Conservation (phyloP, 495 filamentous ascomycete genomes). For the Penicillium soppii region DNA sequence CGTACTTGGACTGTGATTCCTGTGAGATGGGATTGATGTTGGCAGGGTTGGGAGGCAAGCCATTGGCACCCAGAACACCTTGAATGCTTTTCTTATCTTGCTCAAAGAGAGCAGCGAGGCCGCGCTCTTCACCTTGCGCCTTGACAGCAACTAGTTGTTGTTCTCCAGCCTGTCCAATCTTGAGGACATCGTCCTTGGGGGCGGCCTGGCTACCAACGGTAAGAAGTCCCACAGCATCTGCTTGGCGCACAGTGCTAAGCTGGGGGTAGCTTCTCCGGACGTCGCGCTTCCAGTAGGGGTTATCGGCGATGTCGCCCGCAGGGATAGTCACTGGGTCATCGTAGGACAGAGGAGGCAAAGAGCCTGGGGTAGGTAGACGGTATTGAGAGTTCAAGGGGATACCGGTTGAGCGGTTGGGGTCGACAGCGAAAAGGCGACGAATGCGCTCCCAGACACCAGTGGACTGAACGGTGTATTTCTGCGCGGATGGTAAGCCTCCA, state of each 20-base stretch:
- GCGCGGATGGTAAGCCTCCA: neutral
- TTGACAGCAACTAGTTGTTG: constrained; percentile 81
- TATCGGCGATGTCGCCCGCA: constrained; percentile 94
- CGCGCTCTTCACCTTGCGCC: constrained; percentile 69
- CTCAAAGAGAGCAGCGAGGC: constrained; percentile 70
- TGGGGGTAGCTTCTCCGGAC: constrained; percentile 81
- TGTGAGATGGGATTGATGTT: constrained; percentile 45
- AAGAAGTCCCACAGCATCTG: constrained; percentile 80
- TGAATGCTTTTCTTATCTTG: constrained; percentile 61
- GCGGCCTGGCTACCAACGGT: constrained; percentile 78
- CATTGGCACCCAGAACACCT: constrained; percentile 67
- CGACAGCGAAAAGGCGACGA: constrained; percentile 74
- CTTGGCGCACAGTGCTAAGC: constrained; percentile 76
- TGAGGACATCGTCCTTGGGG: constrained; percentile 71
- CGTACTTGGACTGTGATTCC: constrained; percentile 40
- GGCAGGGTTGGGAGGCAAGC: constrained; percentile 80
- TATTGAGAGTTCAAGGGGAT: constrained; percentile 90
- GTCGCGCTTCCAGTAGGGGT: constrained; percentile 98
- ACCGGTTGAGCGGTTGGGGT: constrained; percentile 86
- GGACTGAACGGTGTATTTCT: constrained; percentile 99
- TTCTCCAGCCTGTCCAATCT: constrained; percentile 78
- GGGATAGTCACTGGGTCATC: constrained; percentile 88
- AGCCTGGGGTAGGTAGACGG: constrained; percentile 84
- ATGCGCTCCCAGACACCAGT: constrained; percentile 85
- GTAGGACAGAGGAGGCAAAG: constrained; percentile 71